A percentile compares a stretch with the other conserved stretches of the same genome.
Evolutionary conservation across 176 grass and related monocot species (phyloP).

Genomic region (Saccharum spontaneum): DNA sequence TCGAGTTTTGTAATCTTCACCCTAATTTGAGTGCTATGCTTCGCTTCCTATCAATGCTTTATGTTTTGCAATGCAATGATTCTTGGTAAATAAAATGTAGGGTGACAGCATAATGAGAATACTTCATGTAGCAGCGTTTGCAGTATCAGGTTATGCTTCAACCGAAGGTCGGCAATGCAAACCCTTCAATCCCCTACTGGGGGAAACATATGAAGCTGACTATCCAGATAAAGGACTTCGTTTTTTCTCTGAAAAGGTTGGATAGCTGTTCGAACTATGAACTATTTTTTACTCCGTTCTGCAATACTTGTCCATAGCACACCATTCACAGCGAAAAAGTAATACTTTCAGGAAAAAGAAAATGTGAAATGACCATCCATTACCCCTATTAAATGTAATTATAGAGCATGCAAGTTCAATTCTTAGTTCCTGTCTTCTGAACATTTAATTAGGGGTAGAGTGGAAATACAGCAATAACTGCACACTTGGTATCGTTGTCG

Average conservation of each 20-base stretch:
- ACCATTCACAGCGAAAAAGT: not conserved
- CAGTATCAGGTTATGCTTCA: conserved; percentile 95
- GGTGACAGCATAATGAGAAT: conserved; percentile 92
- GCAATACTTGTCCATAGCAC: not conserved
- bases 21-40: not conserved
- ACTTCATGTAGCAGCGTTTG: conserved; percentile 89
- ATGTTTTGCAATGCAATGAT: conserved; percentile 4
- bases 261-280: not conserved
- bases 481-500: not conserved
- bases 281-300: not conserved
- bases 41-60: conserved; percentile 5
- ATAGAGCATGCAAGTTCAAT: not conserved
- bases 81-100: conserved; percentile 46
- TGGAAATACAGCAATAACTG: not conserved
- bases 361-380: not conserved
- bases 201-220: conserved; percentile 98
- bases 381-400: not conserved
- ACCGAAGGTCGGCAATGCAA: conserved; percentile 98
- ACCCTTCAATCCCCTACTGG: conserved; percentile 93
- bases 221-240: conserved; percentile 93
- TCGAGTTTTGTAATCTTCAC: not conserved
- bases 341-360: not conserved
- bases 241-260: conserved; percentile 98
- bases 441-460: not conserved
- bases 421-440: not conserved